Evolutionary conservation across 2,329 filamentous ascomycete species (phyloP).

Genomic region (Apiospora phragmitis): DNA sequence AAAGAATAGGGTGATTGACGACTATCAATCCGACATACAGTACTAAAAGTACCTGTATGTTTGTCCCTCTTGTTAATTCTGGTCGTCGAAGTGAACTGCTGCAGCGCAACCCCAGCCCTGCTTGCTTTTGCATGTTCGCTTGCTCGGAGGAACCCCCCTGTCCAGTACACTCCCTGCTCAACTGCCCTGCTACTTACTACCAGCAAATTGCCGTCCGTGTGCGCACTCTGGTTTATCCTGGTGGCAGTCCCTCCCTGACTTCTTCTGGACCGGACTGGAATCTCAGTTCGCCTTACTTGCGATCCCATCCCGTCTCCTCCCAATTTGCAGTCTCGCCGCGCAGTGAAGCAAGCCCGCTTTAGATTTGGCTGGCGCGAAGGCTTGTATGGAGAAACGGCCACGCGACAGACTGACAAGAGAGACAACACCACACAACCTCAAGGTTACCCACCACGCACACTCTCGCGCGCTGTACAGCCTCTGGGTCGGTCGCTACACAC

Average conservation of each 20-base stretch:
- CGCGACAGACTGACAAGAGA: slow-evolving; percentile 8
- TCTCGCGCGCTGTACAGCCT: not conserved
- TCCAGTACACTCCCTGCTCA: not conserved
- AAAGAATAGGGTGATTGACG: not conserved
- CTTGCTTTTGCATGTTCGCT: slow-evolving; percentile 5
- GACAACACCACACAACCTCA: not conserved
- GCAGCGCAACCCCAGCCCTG: not conserved
- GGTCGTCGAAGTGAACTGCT: not conserved
- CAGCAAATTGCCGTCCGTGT: slow-evolving; percentile 7
- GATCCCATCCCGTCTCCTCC: not conserved
- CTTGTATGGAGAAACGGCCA: slow-evolving; percentile 7
- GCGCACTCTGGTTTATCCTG: not conserved
- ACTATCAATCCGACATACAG: not conserved
- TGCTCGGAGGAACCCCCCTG: not conserved
- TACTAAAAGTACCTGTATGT: not conserved
- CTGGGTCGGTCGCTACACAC: slow-evolving; percentile 1
- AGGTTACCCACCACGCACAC: slow-evolving; percentile 6
- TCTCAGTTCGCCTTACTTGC: not conserved
- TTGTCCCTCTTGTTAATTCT: not conserved
- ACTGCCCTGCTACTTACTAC: not conserved
- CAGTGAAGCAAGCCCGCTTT: slow-evolving; percentile 1
- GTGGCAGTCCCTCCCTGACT: not conserved
- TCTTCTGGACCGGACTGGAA: not conserved
- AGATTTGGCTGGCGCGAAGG: slow-evolving; percentile 1
- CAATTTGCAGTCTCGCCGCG: not conserved